Percentiles rank a stretch among this genome's conserved stretches.
Evolutionary conservation across 2,329 filamentous ascomycete species (phyloP).

Genomic region (Colletotrichum incanum): DNA sequence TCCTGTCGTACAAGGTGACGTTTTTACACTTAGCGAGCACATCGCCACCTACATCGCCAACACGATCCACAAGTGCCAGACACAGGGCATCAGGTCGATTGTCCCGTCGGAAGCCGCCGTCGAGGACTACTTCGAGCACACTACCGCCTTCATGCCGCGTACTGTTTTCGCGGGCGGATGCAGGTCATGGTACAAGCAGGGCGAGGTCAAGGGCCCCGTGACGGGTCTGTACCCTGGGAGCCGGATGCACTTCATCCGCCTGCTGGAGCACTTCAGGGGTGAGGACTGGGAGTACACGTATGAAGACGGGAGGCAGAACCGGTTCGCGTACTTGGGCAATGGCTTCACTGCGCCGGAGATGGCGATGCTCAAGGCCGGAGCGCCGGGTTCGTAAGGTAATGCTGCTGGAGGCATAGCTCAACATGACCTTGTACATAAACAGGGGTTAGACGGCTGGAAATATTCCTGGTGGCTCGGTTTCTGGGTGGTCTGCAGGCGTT

Average conservation of each 20-base stretch:
- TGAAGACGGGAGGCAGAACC: slow-evolving; percentile 55
- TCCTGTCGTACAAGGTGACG: slow-evolving; percentile 66
- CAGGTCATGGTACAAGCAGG: slow-evolving; percentile 68
- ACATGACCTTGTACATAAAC: slow-evolving; percentile 11
- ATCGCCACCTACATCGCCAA: slow-evolving; percentile 67
- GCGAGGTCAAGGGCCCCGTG: slow-evolving; percentile 60
- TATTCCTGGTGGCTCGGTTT: slow-evolving; percentile 3
- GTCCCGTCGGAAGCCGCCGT: slow-evolving; percentile 62
- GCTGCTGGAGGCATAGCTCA: not conserved
- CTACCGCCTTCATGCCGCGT: slow-evolving; percentile 66
- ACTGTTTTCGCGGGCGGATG: slow-evolving; percentile 66
- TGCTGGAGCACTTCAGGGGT: slow-evolving; percentile 65
- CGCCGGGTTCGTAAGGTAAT: slow-evolving; percentile 6
- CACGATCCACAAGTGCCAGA: slow-evolving; percentile 65
- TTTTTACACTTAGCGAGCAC: slow-evolving; percentile 67
- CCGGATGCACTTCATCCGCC: slow-evolving; percentile 67
- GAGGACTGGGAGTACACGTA: slow-evolving; percentile 70
- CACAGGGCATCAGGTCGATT: slow-evolving; percentile 64
- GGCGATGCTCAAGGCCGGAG: slow-evolving; percentile 40
- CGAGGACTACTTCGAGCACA: slow-evolving; percentile 66
- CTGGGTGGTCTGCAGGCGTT: slow-evolving; percentile 39
- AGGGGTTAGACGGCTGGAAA: not conserved
- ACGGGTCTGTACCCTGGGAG: slow-evolving; percentile 67
- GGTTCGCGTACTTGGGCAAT: slow-evolving; percentile 68
- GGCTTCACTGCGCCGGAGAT: slow-evolving; percentile 65